A percentile compares a stretch with the other conserved stretches of the same genome.
Conservation (phyloP, 2,329 filamentous ascomycete genomes). For the Anisogramma anomala region DNA sequence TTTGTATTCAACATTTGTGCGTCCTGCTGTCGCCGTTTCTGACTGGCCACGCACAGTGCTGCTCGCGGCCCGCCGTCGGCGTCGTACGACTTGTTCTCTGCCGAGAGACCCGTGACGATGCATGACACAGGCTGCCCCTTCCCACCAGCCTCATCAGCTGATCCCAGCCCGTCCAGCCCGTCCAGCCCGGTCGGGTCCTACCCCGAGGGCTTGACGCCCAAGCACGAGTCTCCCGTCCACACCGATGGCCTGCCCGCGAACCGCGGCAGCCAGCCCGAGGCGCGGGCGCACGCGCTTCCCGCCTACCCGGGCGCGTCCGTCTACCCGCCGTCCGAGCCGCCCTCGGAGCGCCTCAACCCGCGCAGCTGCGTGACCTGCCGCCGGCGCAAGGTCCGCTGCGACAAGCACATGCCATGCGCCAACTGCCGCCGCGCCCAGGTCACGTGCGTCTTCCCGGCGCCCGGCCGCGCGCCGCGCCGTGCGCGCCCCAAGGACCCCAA, state of each 20-base stretch:
- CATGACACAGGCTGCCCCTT: slow-evolving; percentile 7
- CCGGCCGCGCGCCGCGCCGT: slow-evolving; percentile 59
- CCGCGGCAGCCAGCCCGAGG: slow-evolving; percentile 10
- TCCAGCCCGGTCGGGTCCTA: slow-evolving; percentile 22
- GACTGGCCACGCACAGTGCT: too few species aligned
- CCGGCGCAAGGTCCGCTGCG: slow-evolving; percentile 56
- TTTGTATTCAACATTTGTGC: too few species aligned
- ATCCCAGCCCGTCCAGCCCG: slow-evolving; percentile 10
- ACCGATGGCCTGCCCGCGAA: slow-evolving; percentile 5
- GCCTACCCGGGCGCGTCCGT: slow-evolving; percentile 19
- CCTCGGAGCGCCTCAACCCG: slow-evolving; percentile 17
- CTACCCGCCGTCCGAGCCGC: slow-evolving; percentile 18
- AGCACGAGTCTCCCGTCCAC: slow-evolving; percentile 4
- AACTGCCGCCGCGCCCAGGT: slow-evolving; percentile 62
- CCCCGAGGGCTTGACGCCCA: slow-evolving; percentile 16
- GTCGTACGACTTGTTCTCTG: not conserved
- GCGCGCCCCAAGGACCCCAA: slow-evolving; percentile 54
- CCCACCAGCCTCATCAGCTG: slow-evolving; percentile 8
- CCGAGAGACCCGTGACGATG: slow-evolving; percentile 1
- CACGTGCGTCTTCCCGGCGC: slow-evolving; percentile 63
- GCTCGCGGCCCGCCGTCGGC: too few species aligned
- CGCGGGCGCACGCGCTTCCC: slow-evolving; percentile 15
- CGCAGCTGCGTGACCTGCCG: slow-evolving; percentile 18
- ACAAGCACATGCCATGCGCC: slow-evolving; percentile 65
- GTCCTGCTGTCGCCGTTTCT: too few species aligned